These are phyloP conservation scores for Leishmania mexicana DNA, from an alignment of 208 protist species.

Conservation along the genomic window DNA sequence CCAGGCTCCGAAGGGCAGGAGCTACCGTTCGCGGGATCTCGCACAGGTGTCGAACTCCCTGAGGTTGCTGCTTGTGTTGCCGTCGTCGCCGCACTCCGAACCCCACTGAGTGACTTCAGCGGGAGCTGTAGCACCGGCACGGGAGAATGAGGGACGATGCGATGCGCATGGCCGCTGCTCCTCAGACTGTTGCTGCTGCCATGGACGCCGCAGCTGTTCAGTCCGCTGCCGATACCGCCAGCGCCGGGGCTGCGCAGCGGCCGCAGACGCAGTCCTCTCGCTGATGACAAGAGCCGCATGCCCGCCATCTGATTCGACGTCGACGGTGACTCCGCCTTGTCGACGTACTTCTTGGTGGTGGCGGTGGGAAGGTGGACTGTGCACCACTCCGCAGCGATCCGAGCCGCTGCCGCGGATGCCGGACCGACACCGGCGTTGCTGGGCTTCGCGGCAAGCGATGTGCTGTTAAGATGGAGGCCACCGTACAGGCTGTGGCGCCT, in stretches of 20 bases:
- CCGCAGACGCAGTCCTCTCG: neutral
- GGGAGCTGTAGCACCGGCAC: neutral
- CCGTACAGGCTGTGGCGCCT: neutral
- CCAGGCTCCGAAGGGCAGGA: neutral
- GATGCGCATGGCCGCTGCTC: neutral
- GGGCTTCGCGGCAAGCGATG: neutral
- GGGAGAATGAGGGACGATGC: neutral
- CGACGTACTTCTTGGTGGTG: neutral
- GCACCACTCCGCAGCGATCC: neutral
- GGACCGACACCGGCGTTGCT: neutral
- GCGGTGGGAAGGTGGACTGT: neutral
- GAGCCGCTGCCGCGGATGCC: neutral
- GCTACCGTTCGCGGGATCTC: neutral
- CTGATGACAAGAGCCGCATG: neutral
- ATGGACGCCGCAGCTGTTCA: neutral
- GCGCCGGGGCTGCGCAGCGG: neutral
- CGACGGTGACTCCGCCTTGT: neutral
- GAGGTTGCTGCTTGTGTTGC: neutral
- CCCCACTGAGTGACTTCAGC: neutral
- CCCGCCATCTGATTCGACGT: neutral
- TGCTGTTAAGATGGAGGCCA: neutral
- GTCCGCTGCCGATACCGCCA: constrained; percentile 2
- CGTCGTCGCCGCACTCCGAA: neutral
- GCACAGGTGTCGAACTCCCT: neutral
- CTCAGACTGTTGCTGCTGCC: neutral